A percentile compares a stretch with the other conserved stretches of the same genome.
phyloP scores from a whole-genome alignment of 345 rosid species.

The Moricandia moricandioides region DNA sequence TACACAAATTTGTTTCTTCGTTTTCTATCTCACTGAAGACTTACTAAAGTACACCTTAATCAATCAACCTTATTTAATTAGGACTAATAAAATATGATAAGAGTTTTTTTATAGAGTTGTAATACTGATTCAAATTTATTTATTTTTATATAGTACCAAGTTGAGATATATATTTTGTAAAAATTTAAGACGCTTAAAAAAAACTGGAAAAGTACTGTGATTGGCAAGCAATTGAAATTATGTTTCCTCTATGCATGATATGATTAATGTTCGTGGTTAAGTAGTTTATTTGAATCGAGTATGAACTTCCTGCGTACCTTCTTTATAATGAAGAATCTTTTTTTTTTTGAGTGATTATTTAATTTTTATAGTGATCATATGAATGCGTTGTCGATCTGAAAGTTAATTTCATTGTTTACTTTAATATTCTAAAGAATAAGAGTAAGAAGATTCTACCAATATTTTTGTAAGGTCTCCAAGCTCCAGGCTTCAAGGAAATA shows the following conservation, averaged over 20 bases:
- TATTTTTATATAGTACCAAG: background rate
- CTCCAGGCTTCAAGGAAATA: slow-evolving; percentile 38
- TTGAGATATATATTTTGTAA: background rate
- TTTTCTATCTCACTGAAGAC: background rate
- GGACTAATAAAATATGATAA: slow-evolving; percentile 10
- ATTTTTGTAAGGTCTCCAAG: slow-evolving; percentile 34
- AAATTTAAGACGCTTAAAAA: too few relatives aligned
- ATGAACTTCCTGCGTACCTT: background rate
- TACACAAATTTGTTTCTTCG: background rate
- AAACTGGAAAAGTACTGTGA: background rate
- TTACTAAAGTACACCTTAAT: slow-evolving; percentile 3
- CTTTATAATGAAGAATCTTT: background rate
- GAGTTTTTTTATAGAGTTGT: background rate
- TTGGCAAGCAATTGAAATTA: background rate
- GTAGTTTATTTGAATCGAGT: background rate
- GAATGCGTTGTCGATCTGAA: background rate
- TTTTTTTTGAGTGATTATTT: background rate
- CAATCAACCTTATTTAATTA: slow-evolving; percentile 2
- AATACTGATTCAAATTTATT: background rate
- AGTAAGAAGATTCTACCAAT: slow-evolving; percentile 29
- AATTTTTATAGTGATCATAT: background rate
- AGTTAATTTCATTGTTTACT: slow-evolving; percentile 5
- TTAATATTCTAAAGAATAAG: slow-evolving; percentile 1
- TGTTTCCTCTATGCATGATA: background rate
- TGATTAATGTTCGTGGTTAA: background rate